Percentiles rank a stretch among this genome's conserved stretches.
phyloP scores from a whole-genome alignment of 352 stramenopile species.

The Halophytophthora polymorphica region DNA sequence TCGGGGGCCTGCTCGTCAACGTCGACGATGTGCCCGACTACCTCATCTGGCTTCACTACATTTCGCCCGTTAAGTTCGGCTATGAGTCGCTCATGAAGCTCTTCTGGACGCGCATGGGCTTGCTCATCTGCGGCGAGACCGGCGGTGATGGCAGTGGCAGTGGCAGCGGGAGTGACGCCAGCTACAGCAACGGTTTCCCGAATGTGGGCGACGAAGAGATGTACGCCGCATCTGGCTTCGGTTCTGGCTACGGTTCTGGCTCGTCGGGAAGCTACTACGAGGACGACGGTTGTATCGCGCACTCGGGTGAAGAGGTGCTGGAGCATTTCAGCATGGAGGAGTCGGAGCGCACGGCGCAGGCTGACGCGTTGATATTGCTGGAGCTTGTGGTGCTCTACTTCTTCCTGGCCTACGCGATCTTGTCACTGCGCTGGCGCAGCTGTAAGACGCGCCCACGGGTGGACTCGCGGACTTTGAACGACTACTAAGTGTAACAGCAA shows the following conservation, averaged over 20 bases:
- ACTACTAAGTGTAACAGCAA: too few relatives aligned
- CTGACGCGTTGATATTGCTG: conserved; percentile 43
- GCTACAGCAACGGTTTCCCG: conserved; percentile 9
- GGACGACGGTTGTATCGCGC: conserved; percentile 31
- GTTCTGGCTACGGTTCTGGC: conserved; percentile 6
- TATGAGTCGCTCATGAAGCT: conserved; percentile 44
- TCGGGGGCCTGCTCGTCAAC: conserved; percentile 45
- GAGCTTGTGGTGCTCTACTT: conserved; percentile 31
- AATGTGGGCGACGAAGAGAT: conserved; percentile 19
- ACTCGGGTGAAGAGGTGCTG: conserved; percentile 43
- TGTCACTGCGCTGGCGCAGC: conserved; percentile 31
- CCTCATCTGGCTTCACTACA: conserved; percentile 57
- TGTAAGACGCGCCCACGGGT: conserved; percentile 11
- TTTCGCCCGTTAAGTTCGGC: conserved; percentile 44
- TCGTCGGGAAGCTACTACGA: neutral
- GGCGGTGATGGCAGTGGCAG: conserved; percentile 9
- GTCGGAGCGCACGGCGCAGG: conserved; percentile 15
- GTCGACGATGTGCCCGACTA: conserved; percentile 44
- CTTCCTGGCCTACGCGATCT: conserved; percentile 29
- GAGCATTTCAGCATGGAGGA: conserved; percentile 44
- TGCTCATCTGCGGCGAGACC: conserved; percentile 21
- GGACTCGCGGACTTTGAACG: too few relatives aligned
- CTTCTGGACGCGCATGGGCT: conserved; percentile 26
- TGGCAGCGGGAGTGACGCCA: conserved; percentile 3
- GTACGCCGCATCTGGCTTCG: conserved; percentile 17